Conservation (phyloP, 2,329 filamentous ascomycete genomes). For the Grosmannia clavigera region DNA sequence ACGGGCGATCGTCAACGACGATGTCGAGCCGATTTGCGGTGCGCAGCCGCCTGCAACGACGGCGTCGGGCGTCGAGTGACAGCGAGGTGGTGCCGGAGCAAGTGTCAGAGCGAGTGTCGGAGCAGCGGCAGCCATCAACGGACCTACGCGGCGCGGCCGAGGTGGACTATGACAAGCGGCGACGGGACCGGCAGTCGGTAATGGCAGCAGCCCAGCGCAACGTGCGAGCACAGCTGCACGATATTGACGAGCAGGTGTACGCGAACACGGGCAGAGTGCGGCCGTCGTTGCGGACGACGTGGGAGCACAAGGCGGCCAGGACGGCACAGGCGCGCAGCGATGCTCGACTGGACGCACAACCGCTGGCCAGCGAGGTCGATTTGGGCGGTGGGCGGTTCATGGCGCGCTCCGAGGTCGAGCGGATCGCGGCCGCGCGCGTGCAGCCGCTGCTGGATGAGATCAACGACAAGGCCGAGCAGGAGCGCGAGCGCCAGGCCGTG, state of each 20-base stretch:
- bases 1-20: background rate
- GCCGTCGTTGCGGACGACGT: slow-evolving; percentile 56
- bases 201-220: slow-evolving; percentile 74
- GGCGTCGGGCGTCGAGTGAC: slow-evolving; percentile 53
- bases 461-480: slow-evolving; percentile 60
- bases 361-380: slow-evolving; percentile 40
- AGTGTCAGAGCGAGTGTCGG: slow-evolving; percentile 31
- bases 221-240: slow-evolving; percentile 64
- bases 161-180: slow-evolving; percentile 48
- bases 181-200: slow-evolving; percentile 61
- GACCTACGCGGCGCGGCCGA: background rate
- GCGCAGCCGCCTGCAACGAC: slow-evolving; percentile 26
- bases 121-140: background rate
- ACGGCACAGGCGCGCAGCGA: slow-evolving; percentile 55
- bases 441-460: slow-evolving; percentile 82
- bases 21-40: background rate
- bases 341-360: slow-evolving; percentile 39
- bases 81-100: slow-evolving; percentile 43
- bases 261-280: slow-evolving; percentile 63
- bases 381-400: slow-evolving; percentile 75
- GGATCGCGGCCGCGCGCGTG: slow-evolving; percentile 62
- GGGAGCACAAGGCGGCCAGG: slow-evolving; percentile 65
- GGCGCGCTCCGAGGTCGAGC: slow-evolving; percentile 64
- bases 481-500: slow-evolving; percentile 54
- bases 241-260: slow-evolving; percentile 72